phyloP scores from a whole-genome alignment of 371 early-diverging fungal species.

The Mucor indicus region DNA sequence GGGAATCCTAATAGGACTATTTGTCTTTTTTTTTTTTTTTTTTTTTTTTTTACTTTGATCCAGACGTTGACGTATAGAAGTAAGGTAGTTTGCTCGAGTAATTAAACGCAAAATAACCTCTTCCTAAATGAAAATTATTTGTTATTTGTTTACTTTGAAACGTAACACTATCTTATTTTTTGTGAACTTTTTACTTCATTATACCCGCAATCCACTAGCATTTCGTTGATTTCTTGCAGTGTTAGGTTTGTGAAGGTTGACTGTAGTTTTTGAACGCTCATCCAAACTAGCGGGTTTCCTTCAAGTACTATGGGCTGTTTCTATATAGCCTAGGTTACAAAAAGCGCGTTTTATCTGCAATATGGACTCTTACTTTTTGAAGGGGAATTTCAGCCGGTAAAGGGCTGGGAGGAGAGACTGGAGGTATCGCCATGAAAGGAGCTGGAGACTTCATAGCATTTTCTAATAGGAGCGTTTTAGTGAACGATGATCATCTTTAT shows the following conservation, averaged over 20 bases:
- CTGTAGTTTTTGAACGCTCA: constrained; percentile 47
- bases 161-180: no score
- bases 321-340: no score
- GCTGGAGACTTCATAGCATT: no score
- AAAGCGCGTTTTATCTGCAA: no score
- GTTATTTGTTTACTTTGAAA: no score
- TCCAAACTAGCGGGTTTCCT: background rate
- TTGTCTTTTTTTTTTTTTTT: no score
- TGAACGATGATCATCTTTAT: no score
- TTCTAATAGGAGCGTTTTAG: no score
- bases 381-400: background rate
- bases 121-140: constrained; percentile 27
- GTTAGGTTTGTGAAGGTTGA: constrained; percentile 66
- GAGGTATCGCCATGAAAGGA: no score
- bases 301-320: no score
- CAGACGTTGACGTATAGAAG: constrained; percentile 64
- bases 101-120: constrained; percentile 70
- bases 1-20: no score
- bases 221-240: constrained; percentile 75
- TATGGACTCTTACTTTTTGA: no score
- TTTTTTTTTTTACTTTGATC: constrained; percentile 31
- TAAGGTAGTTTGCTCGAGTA: constrained; percentile 64
- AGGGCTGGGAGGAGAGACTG: background rate
- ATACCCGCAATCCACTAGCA: constrained; percentile 68
- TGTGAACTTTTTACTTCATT: constrained; percentile 77